Base-by-base conservation (phyloP, 495 filamentous ascomycete species). In the Podospora pseudocomata region DNA sequence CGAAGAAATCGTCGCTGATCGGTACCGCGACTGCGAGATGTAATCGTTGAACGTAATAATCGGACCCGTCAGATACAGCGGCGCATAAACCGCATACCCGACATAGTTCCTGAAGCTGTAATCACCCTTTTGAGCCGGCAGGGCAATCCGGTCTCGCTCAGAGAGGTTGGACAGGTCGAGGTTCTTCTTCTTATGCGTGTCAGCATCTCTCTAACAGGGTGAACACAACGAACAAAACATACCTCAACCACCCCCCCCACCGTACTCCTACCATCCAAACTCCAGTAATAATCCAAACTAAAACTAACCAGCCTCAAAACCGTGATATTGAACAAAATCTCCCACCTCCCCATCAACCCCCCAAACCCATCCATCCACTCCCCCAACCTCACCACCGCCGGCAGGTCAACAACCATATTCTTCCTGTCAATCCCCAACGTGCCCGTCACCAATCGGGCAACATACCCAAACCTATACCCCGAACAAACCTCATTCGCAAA, bases 1-100 rank as follows among this genome's bases (percentile, higher is more conserved):
- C 2, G 75, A 72, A 27, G 86, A 89, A 70, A 96, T 87, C 53
- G 83, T 91, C 20, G 88, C 83, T 1, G 92, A 78, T 11, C 86
- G 85, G 76, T 94, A 90, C 69, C 92, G 80, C 34, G 70, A 62
- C 76, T 99, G 95, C 18, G 93, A 92, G 64, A 97, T 90, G 81
- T 96, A 97, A 81, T 98, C 95, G 79, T 99, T 99, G 83, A 98
- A 99, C 28, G 93, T 97, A 65, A 98, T 72, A 72, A 99, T 96
- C 6, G 95, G 95, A 0, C 95, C 95, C 0, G 94, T 86, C 30
- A 99, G 84, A 76, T 97, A 99, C 1, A 99, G 85, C 0, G 95
- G 96, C 0, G 93, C 90, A 78, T 99, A 99, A 65, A 97, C 85
- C 55, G 87, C 78, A 77, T 97, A 98, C 32, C 91, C 92, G 60